Conservation (phyloP, 768 basidiomycete genomes). For the Megacollybia marginata region DNA sequence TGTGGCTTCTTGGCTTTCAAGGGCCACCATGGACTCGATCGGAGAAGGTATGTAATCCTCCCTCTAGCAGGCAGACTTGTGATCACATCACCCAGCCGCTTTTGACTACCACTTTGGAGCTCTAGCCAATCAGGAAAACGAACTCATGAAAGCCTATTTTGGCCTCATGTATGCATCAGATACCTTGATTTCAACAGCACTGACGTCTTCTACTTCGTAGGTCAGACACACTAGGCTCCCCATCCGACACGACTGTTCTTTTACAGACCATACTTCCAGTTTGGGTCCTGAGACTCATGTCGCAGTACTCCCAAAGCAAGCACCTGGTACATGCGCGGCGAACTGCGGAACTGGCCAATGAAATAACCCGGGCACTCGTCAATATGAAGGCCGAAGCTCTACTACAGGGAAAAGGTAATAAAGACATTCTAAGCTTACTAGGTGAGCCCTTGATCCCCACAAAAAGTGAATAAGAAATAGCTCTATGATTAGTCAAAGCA, state of each 20-base stretch:
- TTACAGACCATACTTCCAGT: slow-evolving; percentile 42
- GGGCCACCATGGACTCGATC: slow-evolving; percentile 42
- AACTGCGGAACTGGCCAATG: slow-evolving; percentile 35
- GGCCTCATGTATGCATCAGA: slow-evolving; percentile 34
- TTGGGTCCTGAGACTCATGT: slow-evolving; percentile 36
- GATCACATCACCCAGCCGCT: slow-evolving; percentile 24
- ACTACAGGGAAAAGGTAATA: slow-evolving; percentile 38
- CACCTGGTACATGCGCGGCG: slow-evolving; percentile 39
- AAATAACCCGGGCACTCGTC: slow-evolving; percentile 38
- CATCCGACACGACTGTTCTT: slow-evolving; percentile 37
- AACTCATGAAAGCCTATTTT: slow-evolving; percentile 47
- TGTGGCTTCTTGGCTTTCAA: slow-evolving; percentile 42
- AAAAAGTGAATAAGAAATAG: neutral
- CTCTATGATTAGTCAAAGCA: slow-evolving; percentile 27
- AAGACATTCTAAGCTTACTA: slow-evolving; percentile 51
- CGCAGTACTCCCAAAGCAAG: slow-evolving; percentile 36
- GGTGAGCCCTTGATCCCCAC: slow-evolving; percentile 24
- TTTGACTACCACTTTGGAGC: slow-evolving; percentile 54
- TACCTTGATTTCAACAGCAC: neutral
- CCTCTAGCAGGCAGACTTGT: neutral
- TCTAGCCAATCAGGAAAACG: slow-evolving; percentile 39
- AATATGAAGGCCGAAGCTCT: slow-evolving; percentile 40
- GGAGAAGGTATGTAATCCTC: slow-evolving; percentile 32
- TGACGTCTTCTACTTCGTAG: slow-evolving; percentile 15
- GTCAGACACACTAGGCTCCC: slow-evolving; percentile 42